Conservation (phyloP, 305 asterid species). For the Plantago coronopus region DNA sequence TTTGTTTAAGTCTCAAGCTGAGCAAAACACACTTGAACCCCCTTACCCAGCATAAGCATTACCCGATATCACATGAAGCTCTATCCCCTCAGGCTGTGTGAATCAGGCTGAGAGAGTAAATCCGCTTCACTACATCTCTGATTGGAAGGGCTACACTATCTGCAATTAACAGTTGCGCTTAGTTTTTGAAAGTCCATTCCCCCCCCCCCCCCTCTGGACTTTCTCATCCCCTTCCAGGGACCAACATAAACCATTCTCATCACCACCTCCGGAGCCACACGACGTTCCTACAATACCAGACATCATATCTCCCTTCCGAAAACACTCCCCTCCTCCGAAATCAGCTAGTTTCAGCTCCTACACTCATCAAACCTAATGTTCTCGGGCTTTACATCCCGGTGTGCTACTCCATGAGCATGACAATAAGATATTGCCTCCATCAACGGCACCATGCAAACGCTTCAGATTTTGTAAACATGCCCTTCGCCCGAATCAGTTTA, state of each 20-base stretch:
- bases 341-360: conserved; percentile 63
- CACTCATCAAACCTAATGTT: conserved; percentile 54
- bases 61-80: too few species aligned
- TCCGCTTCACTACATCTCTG: too few species aligned
- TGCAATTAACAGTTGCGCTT: too few species aligned
- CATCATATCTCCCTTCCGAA: conserved; percentile 41
- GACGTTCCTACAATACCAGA: conserved; percentile 85
- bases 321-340: conserved; percentile 73
- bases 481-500: conserved; percentile 33
- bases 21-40: too few species aligned
- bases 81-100: too few species aligned
- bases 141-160: too few species aligned
- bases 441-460: conserved; percentile 64
- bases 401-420: conserved; percentile 61
- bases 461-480: conserved; percentile 47
- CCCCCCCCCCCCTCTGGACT: too few species aligned
- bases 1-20: too few species aligned
- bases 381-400: conserved; percentile 79
- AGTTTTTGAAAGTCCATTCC: too few species aligned
- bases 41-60: too few species aligned
- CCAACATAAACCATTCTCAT: conserved; percentile 44
- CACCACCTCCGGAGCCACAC: conserved; percentile 77
- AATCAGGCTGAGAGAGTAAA: too few species aligned
- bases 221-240: too few species aligned
- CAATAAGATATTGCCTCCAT: conserved; percentile 75